phyloP scores from a whole-genome alignment of 306 rosid species.

The Gillenia trifoliata region DNA sequence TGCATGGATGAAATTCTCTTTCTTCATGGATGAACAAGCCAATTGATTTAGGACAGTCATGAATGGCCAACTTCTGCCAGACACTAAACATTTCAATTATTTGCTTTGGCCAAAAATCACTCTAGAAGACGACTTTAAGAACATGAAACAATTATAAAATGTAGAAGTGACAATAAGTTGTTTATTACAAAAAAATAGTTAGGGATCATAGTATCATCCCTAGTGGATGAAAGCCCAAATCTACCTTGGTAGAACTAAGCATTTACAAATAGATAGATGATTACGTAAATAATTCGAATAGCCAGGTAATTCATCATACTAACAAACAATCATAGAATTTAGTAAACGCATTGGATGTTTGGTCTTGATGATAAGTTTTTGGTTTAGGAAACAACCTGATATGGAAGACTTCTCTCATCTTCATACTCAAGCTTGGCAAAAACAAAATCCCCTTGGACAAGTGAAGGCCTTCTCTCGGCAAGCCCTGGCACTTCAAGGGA shows the following conservation, averaged over 20 bases:
- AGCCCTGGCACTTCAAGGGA: constrained; percentile 87
- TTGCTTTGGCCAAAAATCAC: not conserved
- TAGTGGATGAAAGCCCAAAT: not conserved
- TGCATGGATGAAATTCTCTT: not conserved
- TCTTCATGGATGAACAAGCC: not conserved
- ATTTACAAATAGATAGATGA: not conserved
- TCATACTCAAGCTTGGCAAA: constrained; percentile 45
- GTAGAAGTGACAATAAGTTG: not conserved
- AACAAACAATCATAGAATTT: not conserved
- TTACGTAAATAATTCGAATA: not conserved
- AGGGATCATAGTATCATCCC: not conserved
- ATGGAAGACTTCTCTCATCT: constrained; percentile 17
- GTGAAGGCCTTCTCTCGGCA: constrained; percentile 93
- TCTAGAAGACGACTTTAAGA: not conserved
- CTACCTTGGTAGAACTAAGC: not conserved
- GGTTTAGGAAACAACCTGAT: constrained; percentile 48
- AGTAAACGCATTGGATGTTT: not conserved
- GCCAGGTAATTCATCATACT: not conserved
- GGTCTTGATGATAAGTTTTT: not conserved
- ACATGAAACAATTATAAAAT: not conserved
- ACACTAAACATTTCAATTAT: not conserved
- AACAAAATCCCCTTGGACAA: constrained; percentile 74
- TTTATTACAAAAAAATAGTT: not conserved
- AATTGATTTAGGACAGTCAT: not conserved
- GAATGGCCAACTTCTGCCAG: not conserved